These are phyloP conservation scores for Nicotiana noctiflora DNA, from an alignment of 257 asterid species.

Conservation along the genomic window DNA sequence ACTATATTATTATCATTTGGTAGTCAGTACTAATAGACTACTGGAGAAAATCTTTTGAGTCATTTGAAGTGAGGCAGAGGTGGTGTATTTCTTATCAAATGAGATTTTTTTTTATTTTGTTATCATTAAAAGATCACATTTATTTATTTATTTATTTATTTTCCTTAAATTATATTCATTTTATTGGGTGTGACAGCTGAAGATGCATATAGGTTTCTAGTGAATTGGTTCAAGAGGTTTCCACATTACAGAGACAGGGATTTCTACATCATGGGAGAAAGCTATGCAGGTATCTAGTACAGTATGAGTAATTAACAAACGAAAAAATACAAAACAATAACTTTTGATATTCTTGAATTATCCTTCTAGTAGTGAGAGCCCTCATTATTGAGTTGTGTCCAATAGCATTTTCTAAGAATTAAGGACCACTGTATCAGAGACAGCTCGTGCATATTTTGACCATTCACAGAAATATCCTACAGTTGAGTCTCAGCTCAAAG, in stretches of 20 bases:
- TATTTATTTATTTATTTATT: not conserved
- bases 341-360: not conserved
- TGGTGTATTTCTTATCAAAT: no score
- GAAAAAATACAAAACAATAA: not conserved
- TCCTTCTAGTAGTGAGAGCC: conserved; percentile 8
- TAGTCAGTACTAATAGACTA: no score
- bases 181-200: conserved; percentile 16
- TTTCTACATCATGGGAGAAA: conserved; percentile 34
- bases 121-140: not conserved
- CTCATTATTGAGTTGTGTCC: not conserved
- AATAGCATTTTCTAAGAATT: not conserved
- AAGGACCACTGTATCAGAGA: conserved; percentile 5
- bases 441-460: not conserved
- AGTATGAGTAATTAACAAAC: not conserved
- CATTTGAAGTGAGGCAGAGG: no score
- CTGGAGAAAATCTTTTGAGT: no score
- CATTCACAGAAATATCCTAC: not conserved
- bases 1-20: no score
- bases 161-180: not conserved
- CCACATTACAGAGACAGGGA: conserved; percentile 27
- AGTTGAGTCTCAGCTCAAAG: not conserved
- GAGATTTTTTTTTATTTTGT: no score
- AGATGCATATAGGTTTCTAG: conserved; percentile 28
- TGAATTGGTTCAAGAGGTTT: conserved; percentile 37
- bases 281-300: conserved; percentile 29